Evolutionary conservation across 495 filamentous ascomycete species (phyloP).

Genomic region (Podospora conica): DNA sequence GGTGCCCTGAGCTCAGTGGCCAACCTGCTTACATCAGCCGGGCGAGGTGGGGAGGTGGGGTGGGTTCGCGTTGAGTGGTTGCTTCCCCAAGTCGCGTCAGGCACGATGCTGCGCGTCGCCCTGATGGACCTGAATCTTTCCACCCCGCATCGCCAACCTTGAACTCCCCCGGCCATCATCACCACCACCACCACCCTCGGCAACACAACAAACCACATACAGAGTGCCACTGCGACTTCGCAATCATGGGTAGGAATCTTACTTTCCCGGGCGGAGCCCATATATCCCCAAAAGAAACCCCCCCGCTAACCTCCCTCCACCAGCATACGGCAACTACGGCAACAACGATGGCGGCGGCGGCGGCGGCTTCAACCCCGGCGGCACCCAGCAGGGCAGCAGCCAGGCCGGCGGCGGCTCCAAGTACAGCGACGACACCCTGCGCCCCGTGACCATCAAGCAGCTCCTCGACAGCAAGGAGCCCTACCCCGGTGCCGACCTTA

Average conservation of each 20-base stretch:
- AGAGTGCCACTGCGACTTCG: background rate
- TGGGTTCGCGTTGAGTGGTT: conserved; percentile 22
- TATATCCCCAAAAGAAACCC: background rate
- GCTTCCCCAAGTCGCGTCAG: conserved; percentile 6
- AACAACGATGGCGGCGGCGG: conserved; percentile 40
- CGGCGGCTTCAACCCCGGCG: conserved; percentile 41
- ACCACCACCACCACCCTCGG: background rate
- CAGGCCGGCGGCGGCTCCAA: conserved; percentile 24
- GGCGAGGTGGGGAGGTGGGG: background rate
- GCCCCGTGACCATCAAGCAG: conserved; percentile 93
- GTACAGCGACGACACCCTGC: conserved; percentile 60
- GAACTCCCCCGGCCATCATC: too few species aligned
- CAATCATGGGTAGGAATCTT: conserved; percentile 12
- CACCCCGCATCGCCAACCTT: conserved; percentile 11
- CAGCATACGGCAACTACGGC: conserved; percentile 39
- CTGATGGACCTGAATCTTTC: conserved; percentile 10
- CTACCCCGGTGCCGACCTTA: conserved; percentile 64
- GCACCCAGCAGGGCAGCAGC: conserved; percentile 42
- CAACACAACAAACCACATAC: background rate
- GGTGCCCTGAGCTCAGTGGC: background rate
- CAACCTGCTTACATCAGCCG: background rate
- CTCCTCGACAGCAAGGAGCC: conserved; percentile 71
- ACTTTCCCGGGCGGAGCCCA: background rate
- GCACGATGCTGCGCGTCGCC: conserved; percentile 12
- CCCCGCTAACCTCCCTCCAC: conserved; percentile 2